Conservation (phyloP, 1,284 basidiomycete species). For the Microbotryomycetes sp. region DNA sequence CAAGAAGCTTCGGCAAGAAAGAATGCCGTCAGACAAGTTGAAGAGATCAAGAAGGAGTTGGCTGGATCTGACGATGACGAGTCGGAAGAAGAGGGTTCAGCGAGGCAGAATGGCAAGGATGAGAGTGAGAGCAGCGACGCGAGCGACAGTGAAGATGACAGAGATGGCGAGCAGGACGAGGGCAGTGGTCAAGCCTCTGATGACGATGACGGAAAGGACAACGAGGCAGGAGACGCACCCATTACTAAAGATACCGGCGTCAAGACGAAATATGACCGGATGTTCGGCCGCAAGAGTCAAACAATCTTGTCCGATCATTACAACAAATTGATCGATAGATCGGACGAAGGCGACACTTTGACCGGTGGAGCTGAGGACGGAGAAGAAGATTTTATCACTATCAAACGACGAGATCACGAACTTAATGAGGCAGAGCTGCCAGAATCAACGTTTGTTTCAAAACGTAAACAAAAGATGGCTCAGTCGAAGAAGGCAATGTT, state of each 20-base stretch:
- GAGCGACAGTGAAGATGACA: constrained; percentile 38
- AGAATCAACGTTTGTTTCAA: constrained; percentile 49
- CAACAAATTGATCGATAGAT: constrained; percentile 72
- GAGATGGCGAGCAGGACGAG: constrained; percentile 29
- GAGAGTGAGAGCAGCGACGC: constrained; percentile 27
- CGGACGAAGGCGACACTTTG: constrained; percentile 42
- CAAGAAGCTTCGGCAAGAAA: constrained; percentile 68
- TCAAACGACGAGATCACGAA: constrained; percentile 84
- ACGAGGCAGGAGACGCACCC: constrained; percentile 26
- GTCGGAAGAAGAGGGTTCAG: constrained; percentile 35
- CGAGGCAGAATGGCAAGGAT: constrained; percentile 30
- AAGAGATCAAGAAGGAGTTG: constrained; percentile 34
- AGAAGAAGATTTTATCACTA: constrained; percentile 83
- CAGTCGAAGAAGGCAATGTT: constrained; percentile 70
- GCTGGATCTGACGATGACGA: constrained; percentile 24
- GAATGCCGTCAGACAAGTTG: constrained; percentile 49
- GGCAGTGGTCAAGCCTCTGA: constrained; percentile 15
- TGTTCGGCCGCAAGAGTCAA: constrained; percentile 97
- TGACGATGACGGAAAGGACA: constrained; percentile 42
- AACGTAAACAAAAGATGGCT: constrained; percentile 63
- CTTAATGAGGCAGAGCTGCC: constrained; percentile 54
- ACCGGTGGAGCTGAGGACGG: constrained; percentile 41
- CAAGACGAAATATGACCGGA: constrained; percentile 91
- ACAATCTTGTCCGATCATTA: constrained; percentile 89
- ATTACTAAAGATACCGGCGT: constrained; percentile 21